A percentile compares a stretch with the other conserved stretches of the same genome.
These are phyloP conservation scores for Pyrus bretschneideri DNA, from an alignment of 306 rosid genomes.

Conservation along the genomic window DNA sequence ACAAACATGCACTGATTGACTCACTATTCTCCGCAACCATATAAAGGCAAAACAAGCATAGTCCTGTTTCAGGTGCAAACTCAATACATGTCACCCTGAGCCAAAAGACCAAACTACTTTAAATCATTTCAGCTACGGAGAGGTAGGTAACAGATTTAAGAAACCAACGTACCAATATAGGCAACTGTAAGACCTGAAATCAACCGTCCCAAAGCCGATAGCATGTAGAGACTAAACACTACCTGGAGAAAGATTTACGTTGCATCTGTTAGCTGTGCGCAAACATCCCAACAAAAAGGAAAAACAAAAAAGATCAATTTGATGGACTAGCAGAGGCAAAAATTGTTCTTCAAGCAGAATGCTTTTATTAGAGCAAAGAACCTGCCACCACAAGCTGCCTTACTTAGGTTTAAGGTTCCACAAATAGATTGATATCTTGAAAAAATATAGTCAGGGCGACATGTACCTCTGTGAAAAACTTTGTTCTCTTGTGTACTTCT, in stretches of 20 bases:
- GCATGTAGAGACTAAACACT: slow-evolving; percentile 49
- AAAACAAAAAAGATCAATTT: not conserved
- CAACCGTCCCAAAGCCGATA: slow-evolving; percentile 75
- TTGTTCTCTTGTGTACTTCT: not conserved
- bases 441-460: not conserved
- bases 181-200: slow-evolving; percentile 80
- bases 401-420: not conserved
- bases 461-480: not conserved
- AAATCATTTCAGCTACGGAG: not conserved
- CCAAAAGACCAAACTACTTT: not conserved
- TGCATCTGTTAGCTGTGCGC: not conserved
- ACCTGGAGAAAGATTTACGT: slow-evolving; percentile 43
- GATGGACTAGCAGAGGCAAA: not conserved
- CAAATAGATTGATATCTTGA: not conserved
- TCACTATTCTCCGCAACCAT: slow-evolving; percentile 55
- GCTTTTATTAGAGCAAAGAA: not conserved
- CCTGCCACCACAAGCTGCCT: not conserved
- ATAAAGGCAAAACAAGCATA: slow-evolving; percentile 84
- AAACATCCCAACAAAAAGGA: not conserved
- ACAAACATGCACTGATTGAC: slow-evolving; percentile 33
- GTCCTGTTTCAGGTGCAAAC: slow-evolving; percentile 36
- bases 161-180: slow-evolving; percentile 57
- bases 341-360: not conserved
- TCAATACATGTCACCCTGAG: not conserved
- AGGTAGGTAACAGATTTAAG: slow-evolving; percentile 2